Evolutionary conservation across 768 basidiomycete genomes (phyloP).

Genomic region (Tulasnella sp.): DNA sequence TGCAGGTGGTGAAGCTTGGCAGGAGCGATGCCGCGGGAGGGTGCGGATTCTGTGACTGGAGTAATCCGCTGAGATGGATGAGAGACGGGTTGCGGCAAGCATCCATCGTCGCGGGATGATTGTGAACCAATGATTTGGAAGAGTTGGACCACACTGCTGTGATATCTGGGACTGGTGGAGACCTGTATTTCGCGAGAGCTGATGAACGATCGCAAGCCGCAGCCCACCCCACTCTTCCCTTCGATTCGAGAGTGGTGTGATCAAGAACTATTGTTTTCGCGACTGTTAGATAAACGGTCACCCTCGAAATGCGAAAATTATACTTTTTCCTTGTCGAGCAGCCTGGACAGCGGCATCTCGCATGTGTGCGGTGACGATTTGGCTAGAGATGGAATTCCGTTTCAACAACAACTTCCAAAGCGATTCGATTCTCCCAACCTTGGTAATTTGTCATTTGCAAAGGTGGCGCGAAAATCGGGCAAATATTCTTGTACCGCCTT

Average conservation of each 20-base stretch:
- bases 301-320: slow-evolving; percentile 23
- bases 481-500: slow-evolving; percentile 41
- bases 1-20: slow-evolving; percentile 53
- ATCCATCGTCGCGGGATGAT: slow-evolving; percentile 49
- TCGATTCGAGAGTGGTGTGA: slow-evolving; percentile 34
- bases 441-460: slow-evolving; percentile 35
- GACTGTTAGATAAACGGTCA: slow-evolving; percentile 32
- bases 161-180: slow-evolving; percentile 1
- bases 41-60: slow-evolving; percentile 8
- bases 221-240: slow-evolving; percentile 31
- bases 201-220: slow-evolving; percentile 36
- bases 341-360: slow-evolving; percentile 37
- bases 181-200: background rate
- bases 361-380: slow-evolving; percentile 39
- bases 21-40: slow-evolving; percentile 38
- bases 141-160: background rate
- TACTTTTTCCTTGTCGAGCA: slow-evolving; percentile 37
- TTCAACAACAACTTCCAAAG: background rate
- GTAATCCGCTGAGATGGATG: slow-evolving; percentile 33
- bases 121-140: slow-evolving; percentile 43
- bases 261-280: slow-evolving; percentile 31
- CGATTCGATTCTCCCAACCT: background rate
- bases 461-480: slow-evolving; percentile 46
- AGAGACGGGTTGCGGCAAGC: slow-evolving; percentile 46
- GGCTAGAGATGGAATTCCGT: slow-evolving; percentile 35